Evolutionary conservation across 2,329 filamentous ascomycete species (phyloP).

Genomic region (Trichoderma sp.): DNA sequence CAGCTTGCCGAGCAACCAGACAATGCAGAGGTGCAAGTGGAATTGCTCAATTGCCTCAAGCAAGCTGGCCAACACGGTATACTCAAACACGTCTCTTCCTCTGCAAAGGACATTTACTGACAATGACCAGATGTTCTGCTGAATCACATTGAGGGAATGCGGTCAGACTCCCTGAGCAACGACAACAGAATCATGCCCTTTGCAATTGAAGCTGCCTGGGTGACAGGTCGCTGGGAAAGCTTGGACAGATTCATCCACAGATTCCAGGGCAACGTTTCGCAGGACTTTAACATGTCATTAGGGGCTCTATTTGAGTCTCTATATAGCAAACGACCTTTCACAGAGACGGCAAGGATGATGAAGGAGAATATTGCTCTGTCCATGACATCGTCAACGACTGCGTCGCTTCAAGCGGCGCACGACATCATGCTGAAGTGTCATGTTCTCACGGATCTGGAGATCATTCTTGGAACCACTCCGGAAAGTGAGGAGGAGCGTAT

Average conservation of each 20-base stretch:
- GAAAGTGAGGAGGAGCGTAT: constrained; percentile 47
- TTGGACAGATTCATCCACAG: constrained; percentile 66
- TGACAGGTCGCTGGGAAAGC: constrained; percentile 77
- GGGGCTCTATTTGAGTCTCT: constrained; percentile 62
- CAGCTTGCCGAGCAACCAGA: constrained; percentile 78
- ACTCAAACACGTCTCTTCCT: constrained; percentile 31
- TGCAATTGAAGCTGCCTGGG: constrained; percentile 90
- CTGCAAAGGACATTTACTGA: constrained; percentile 30
- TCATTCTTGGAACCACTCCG: constrained; percentile 60
- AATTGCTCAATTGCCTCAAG: constrained; percentile 83
- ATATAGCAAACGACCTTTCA: constrained; percentile 59
- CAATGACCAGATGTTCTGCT: constrained; percentile 70
- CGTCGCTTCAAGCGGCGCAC: constrained; percentile 81
- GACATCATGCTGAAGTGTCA: constrained; percentile 85
- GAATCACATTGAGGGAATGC: constrained; percentile 81
- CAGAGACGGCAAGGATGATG: constrained; percentile 61
- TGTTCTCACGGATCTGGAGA: constrained; percentile 82
- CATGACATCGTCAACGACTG: constrained; percentile 74
- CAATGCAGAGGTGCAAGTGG: constrained; percentile 75
- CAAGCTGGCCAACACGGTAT: constrained; percentile 93
- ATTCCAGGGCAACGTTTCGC: constrained; percentile 51
- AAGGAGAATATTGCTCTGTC: constrained; percentile 71
- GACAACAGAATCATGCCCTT: constrained; percentile 73
- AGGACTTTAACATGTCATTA: constrained; percentile 81
- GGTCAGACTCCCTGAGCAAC: constrained; percentile 51